Conservation (phyloP, 2,329 filamentous ascomycete genomes). For the Polychaeton citri region DNA sequence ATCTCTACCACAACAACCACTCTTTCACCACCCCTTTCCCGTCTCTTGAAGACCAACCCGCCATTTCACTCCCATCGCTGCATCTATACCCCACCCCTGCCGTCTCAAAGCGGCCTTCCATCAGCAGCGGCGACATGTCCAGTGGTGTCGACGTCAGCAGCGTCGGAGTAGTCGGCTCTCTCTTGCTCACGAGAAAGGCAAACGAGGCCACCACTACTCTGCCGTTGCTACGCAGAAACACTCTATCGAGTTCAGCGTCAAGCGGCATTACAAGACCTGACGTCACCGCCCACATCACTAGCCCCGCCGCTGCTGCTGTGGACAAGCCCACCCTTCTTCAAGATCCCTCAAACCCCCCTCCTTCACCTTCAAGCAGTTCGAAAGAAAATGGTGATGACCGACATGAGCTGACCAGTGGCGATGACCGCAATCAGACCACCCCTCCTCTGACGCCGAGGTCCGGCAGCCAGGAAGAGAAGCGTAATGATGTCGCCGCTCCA, state of each 20-base stretch:
- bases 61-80: neutral
- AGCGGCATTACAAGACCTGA: conserved; percentile 49
- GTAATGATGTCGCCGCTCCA: conserved; percentile 11
- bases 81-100: neutral
- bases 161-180: conserved; percentile 1
- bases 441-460: conserved; percentile 82
- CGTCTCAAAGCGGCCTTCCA: neutral
- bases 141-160: neutral
- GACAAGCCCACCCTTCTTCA: conserved; percentile 43
- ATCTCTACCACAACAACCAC: no score
- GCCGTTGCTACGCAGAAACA: conserved; percentile 22
- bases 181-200: conserved; percentile 6
- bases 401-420: conserved; percentile 68
- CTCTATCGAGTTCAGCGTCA: conserved; percentile 43
- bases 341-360: no score
- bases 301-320: conserved; percentile 46
- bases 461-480: conserved; percentile 52
- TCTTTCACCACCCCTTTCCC: no score
- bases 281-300: conserved; percentile 58
- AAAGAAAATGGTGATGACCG: conserved; percentile 51
- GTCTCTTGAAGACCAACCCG: neutral
- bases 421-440: conserved; percentile 66
- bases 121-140: neutral
- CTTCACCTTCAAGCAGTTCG: no score
- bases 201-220: conserved; percentile 6